Conservation (phyloP, 1,139 yeast genomes). For the Scheffersomyces titani region DNA sequence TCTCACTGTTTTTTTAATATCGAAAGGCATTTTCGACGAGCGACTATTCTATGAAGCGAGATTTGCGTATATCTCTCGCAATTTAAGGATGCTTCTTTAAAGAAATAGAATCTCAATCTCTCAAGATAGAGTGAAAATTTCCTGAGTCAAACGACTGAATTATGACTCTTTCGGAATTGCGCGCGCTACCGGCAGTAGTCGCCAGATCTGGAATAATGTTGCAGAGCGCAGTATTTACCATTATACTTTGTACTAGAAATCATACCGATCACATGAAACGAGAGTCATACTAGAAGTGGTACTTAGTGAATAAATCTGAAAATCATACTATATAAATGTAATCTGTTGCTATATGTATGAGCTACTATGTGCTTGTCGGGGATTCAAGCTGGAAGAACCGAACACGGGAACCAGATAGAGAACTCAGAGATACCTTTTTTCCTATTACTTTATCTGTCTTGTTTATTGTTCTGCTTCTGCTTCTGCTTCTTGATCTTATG, state of each 20-base stretch:
- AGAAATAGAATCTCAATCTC: neutral
- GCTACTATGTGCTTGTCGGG: neutral
- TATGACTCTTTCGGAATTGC: neutral
- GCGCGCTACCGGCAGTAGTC: neutral
- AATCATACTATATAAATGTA: neutral
- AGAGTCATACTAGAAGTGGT: neutral
- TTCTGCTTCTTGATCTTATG: neutral
- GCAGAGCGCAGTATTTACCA: neutral
- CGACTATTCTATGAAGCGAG: neutral
- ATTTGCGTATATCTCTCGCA: too few relatives aligned
- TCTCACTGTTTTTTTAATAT: constrained; percentile 64
- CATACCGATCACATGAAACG: neutral
- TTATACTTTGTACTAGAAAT: neutral
- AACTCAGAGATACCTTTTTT: neutral
- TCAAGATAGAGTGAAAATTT: neutral
- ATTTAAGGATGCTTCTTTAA: neutral
- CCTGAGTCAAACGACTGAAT: neutral
- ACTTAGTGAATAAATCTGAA: neutral
- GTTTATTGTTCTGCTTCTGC: neutral
- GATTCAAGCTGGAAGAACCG: neutral
- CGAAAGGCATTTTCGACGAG: constrained; percentile 38
- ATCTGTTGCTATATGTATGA: neutral
- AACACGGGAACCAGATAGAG: neutral
- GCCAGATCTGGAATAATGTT: neutral
- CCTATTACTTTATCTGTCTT: neutral